These are phyloP conservation scores for Xenosphaeropsis pyriputrescens DNA, from an alignment of 2,329 filamentous ascomycete genomes.

Conservation along the genomic window DNA sequence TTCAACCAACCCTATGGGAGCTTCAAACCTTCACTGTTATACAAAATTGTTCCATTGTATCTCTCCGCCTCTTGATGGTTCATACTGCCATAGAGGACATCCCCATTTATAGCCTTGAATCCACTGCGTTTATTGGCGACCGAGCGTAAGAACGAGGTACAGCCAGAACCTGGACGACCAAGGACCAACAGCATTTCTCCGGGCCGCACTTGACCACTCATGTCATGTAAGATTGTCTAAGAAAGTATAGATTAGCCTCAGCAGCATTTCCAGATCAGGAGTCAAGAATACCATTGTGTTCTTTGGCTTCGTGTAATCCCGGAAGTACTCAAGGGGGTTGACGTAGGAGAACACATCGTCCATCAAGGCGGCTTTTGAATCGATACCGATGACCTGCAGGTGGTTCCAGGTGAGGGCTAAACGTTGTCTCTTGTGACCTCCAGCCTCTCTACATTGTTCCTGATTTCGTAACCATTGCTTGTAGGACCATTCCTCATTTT, in stretches of 20 bases:
- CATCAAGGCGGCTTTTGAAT: background rate
- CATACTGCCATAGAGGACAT: slow-evolving; percentile 56
- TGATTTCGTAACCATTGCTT: background rate
- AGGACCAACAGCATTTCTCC: slow-evolving; percentile 42
- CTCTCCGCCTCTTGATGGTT: slow-evolving; percentile 49
- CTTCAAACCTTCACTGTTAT: background rate
- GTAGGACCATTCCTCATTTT: background rate
- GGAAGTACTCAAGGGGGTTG: background rate
- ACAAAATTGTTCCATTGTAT: slow-evolving; percentile 28
- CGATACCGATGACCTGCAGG: background rate
- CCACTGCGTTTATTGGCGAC: slow-evolving; percentile 41
- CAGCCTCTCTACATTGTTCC: background rate
- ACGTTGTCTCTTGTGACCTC: background rate
- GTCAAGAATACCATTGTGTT: too few relatives aligned
- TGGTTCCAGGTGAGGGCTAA: background rate
- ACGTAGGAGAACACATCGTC: background rate
- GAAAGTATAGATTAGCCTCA: background rate
- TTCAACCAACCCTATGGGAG: too few relatives aligned
- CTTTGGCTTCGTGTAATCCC: background rate
- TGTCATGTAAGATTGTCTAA: background rate
- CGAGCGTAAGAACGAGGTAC: background rate
- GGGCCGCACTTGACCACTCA: background rate
- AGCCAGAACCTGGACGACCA: slow-evolving; percentile 49
- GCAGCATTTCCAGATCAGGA: too few relatives aligned
- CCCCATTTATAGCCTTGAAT: slow-evolving; percentile 49